These are phyloP conservation scores for Colletotrichum acutatum DNA, from an alignment of 2,329 filamentous ascomycete genomes.

Conservation along the genomic window DNA sequence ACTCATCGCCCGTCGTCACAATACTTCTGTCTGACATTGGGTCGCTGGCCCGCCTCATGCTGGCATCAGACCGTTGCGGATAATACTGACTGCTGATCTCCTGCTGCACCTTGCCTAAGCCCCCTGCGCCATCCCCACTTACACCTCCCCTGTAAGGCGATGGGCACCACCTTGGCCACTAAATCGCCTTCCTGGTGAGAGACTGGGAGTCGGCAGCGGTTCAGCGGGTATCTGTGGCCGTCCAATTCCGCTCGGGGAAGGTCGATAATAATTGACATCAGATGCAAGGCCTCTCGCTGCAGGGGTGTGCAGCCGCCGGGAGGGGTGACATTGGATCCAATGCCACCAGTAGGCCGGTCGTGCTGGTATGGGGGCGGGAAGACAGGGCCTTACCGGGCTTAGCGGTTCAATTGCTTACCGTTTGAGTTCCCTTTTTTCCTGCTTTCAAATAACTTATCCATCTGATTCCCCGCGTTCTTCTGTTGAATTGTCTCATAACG, in stretches of 20 bases:
- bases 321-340: constrained; percentile 22
- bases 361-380: constrained; percentile 21
- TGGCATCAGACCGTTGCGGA: constrained; percentile 6
- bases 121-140: constrained; percentile 10
- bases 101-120: neutral
- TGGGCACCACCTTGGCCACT: constrained; percentile 10
- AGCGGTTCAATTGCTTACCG: constrained; percentile 21
- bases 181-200: neutral
- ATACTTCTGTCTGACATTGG: neutral
- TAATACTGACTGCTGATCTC: constrained; percentile 9
- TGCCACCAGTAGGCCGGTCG: constrained; percentile 14
- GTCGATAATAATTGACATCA: constrained; percentile 8
- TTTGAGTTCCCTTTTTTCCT: constrained; percentile 21
- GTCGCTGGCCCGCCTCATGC: constrained; percentile 6
- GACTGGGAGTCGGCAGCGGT: constrained; percentile 8
- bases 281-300: constrained; percentile 22
- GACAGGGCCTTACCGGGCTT: constrained; percentile 32
- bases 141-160: neutral
- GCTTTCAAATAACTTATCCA: constrained; percentile 22
- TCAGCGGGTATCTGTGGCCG: constrained; percentile 21
- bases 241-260: neutral
- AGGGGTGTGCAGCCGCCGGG: constrained; percentile 20
- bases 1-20: neutral
- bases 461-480: constrained; percentile 22
- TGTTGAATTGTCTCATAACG: neutral